Percentiles rank a stretch among this genome's conserved stretches.
Conservation (phyloP, 176 grass and related monocot genomes). For the Oryza meridionalis region DNA sequence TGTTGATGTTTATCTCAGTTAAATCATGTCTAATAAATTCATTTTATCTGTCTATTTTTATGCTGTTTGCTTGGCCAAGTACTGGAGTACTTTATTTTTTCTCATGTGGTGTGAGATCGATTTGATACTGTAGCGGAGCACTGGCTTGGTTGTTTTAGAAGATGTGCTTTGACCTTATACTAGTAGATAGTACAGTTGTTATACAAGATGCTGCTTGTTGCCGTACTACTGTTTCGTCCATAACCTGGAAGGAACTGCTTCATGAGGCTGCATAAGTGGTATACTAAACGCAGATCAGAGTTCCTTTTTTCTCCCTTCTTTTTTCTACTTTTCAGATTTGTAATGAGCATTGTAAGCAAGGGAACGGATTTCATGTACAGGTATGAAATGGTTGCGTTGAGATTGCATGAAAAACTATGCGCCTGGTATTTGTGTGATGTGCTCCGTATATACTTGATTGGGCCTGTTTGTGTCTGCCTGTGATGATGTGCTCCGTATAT, state of each 20-base stretch:
- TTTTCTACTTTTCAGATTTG: background rate
- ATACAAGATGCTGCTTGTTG: background rate
- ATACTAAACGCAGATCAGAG: background rate
- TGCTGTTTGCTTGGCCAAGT: background rate
- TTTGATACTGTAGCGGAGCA: background rate
- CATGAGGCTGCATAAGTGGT: background rate
- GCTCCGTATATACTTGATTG: background rate
- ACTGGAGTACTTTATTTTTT: slow-evolving; percentile 4
- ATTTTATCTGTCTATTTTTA: background rate
- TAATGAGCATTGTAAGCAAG: background rate
- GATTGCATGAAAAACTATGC: background rate
- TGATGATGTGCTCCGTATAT: background rate
- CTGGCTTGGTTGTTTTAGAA: slow-evolving; percentile 8
- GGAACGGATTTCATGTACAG: background rate
- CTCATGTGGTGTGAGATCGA: background rate
- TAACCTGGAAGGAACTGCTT: background rate
- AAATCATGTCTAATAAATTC: background rate
- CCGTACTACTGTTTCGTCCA: background rate
- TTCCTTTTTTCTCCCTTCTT: background rate
- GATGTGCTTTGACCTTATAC: background rate
- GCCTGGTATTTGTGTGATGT: too few relatives aligned
- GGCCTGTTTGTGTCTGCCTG: background rate
- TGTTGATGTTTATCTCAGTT: background rate
- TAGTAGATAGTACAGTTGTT: background rate
- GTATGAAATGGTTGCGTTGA: background rate